Base-by-base conservation (phyloP, 495 filamentous ascomycete species). In the Elasticomyces elasticus region DNA sequence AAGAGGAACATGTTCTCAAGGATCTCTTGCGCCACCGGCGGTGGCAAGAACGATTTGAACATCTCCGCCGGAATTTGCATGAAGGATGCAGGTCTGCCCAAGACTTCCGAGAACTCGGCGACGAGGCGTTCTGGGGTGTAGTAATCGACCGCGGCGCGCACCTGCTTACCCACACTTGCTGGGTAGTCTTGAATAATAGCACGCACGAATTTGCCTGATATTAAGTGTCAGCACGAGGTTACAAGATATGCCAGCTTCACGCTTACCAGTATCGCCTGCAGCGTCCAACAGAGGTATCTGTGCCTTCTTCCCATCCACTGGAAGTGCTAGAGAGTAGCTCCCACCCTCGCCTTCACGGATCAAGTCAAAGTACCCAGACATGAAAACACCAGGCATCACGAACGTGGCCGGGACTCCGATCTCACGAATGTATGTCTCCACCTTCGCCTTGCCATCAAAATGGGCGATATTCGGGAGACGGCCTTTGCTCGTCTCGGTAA, bases 301-400 rank as follows among this genome's bases (percentile, higher is more conserved):
- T 7, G 77, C 67, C 20, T 6, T 43, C 22, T 68, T 56, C 7
- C 26, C 28, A 6, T 68, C 62, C 46, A 75, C 61, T 6, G 77
- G 72, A 26, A 79, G 53, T 6, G 61, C 58, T n/a, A 80, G 51
- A 20, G 70, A 69, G 62, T 69, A 76, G 30, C 58, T 59, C 26
- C 66, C 67, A 22, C 64, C 63, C 25, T 64, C 66, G n/a, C 49
- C 51, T 37, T 65, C 60, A 28, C 55, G 52, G 9, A 69, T 33
- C 41, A 56, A 40, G 17, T 43, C 49, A 6, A 54, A 58, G 17
- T 70, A 56, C 59, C 79, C 80, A 55, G 67, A 68, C 79, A 82
- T 83, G 69, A 76, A 84, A 58, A 74, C 75, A 13, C 77, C 81
- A 2, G 78, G 72, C 33, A 78, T 58, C 58, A 83, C 72, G 60